Evolutionary conservation across 2,329 filamentous ascomycete species (phyloP).

Genomic region (Aspergillus novofumigatus): DNA sequence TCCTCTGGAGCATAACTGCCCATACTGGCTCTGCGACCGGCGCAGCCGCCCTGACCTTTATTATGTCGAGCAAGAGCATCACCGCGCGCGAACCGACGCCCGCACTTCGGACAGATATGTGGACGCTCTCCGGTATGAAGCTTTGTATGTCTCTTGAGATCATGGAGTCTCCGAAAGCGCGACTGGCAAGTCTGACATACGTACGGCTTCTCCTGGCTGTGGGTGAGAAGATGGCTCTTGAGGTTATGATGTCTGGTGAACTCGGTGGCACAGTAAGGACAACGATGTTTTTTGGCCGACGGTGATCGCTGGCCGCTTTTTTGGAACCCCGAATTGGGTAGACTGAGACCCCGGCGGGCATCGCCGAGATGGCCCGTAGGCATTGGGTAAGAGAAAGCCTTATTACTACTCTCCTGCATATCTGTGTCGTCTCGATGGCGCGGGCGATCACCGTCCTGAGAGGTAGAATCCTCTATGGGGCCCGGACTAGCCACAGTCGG

Average conservation of each 20-base stretch:
- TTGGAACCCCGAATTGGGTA: conserved; percentile 53
- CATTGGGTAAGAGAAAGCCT: conserved; percentile 62
- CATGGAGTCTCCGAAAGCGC: conserved; percentile 86
- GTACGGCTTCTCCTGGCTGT: conserved; percentile 97
- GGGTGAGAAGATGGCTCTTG: conserved; percentile 93
- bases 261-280: conserved; percentile 91
- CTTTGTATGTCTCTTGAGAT: conserved; percentile 93
- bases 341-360: conserved; percentile 55
- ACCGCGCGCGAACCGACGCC: conserved; percentile 88
- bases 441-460: conserved; percentile 40
- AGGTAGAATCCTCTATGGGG: conserved; percentile 42
- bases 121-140: conserved; percentile 94
- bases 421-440: conserved; percentile 35
- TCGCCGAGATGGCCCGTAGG: conserved; percentile 49
- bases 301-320: conserved; percentile 63
- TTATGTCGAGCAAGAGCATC: conserved; percentile 93
- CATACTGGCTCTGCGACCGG: conserved; percentile 82
- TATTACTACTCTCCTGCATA: conserved; percentile 43
- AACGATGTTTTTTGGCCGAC: conserved; percentile 87
- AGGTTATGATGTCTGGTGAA: conserved; percentile 97
- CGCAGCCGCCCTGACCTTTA: conserved; percentile 92
- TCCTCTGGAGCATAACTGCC: conserved; percentile 77
- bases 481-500: conserved; percentile 46
- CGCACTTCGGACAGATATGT: conserved; percentile 91
- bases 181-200: conserved; percentile 90